Evolutionary conservation across 2,329 filamentous ascomycete species (phyloP), one percentile per base, ranked within the genome.

Genomic region (Lasiodiplodia sp.): DNA sequence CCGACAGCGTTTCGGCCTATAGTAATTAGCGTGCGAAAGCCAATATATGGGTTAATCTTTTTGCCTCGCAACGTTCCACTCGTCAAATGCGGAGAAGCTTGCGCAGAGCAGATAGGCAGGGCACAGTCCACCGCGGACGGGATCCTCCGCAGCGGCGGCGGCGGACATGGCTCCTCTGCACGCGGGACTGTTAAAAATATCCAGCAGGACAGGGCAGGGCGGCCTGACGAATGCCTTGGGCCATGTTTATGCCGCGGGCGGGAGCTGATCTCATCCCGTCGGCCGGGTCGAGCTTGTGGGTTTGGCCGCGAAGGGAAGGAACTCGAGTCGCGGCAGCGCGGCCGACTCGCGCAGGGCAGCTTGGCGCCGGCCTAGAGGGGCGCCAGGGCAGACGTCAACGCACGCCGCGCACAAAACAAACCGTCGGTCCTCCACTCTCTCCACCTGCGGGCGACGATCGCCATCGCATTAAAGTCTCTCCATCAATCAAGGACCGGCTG

Each of bases 381-480:
- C 38, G 58, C 44, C 58, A 63, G 44, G 58, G 58, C 58, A 63
- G 58, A 63, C 58, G 40, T 63, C 58, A 63, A 63, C 25, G 25
- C 31, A 5, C 10, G 34, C 55, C 5, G 21, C 31, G 31, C n/a
- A 34, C 55, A 56, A 37, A 31, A 56, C 53, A 34, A 31, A 21
- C 53, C 18, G 53, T 11, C 8, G 25, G 23, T 53, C 23, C 55
- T 58, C 55, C 55, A 58, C 55, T 38, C 23, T 34, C 55, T 21
- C 44, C 44, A 47, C 44, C 5, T 47, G 44, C 55, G 34, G 28
- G n/a, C 55, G 34, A 58, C 34, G 55, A 58, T 58, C 55, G 55
- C 44, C 60, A 64, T 64, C 47, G 60, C 60, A 64, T 64, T 52
- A 64, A 64, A 64, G 37, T 52, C 60, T 64, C 60, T 64, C 60